These are phyloP conservation scores for Yamagishiella unicocca DNA, from an alignment of 139 green algal species.

Conservation along the genomic window DNA sequence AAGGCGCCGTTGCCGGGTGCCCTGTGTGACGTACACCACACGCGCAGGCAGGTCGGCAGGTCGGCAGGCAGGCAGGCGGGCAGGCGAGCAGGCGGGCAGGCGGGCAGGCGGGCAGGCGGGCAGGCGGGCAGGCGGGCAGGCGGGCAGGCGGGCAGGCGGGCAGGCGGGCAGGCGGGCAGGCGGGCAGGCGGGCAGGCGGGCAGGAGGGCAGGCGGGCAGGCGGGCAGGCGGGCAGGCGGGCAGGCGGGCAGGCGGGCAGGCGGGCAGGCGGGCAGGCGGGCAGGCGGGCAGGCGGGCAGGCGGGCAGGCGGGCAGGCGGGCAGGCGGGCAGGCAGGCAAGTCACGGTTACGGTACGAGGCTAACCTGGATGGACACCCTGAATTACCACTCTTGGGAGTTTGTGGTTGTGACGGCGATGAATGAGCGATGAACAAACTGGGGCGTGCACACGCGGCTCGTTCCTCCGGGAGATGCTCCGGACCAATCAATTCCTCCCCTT, in stretches of 20 bases:
- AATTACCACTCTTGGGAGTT: too few species aligned
- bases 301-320: not conserved
- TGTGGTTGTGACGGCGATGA: too few species aligned
- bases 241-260: slow-evolving; percentile 5
- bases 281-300: slow-evolving; percentile 3
- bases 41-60: not conserved
- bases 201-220: slow-evolving; percentile 1
- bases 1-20: not conserved
- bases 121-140: slow-evolving; percentile 5
- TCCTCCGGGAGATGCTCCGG: too few species aligned
- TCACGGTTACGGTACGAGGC: too few species aligned
- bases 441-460: too few species aligned
- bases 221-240: slow-evolving; percentile 4
- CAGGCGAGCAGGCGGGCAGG: slow-evolving; percentile 2
- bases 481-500: too few species aligned
- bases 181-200: slow-evolving; percentile 4
- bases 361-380: too few species aligned
- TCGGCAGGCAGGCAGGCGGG: not conserved
- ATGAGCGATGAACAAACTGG: too few species aligned
- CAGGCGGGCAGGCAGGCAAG: not conserved
- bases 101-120: slow-evolving; percentile 4
- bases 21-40: too few species aligned
- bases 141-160: slow-evolving; percentile 4
- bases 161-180: slow-evolving; percentile 5
- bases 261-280: slow-evolving; percentile 4